Evolutionary conservation across 75 land plant species (phyloP), one percentile per base, ranked within the genome.

Genomic region (Pinus albicaulis): DNA sequence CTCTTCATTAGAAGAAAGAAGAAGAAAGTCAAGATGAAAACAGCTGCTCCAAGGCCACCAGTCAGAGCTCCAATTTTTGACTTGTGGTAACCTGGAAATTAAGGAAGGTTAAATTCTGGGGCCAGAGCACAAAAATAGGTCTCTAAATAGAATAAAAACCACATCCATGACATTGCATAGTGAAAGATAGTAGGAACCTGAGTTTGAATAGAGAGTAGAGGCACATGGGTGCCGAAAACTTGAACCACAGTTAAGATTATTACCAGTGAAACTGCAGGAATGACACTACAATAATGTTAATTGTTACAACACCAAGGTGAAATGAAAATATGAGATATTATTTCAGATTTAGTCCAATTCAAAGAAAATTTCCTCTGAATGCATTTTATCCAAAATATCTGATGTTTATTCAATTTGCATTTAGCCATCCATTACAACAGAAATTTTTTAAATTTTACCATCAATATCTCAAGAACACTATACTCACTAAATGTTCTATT

Each of bases 201-300:
- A 55, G 59, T 65, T 56, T 44, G 20, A 22, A 48, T 58, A 20
- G 16, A 24, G 36, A 56, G 8, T 64, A 5, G 76, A 78, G 7
- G 20, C 78, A 80, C 90, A 88, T 15, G 59, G 73, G 12, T 78
- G 65, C 3, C 7, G 52, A 44, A 44, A 57, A 72, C 59, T 85
- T 52, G 53, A 14, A n/a, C 78, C 82, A 75, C 91, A 89, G 23
- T 82, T 89, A 31, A 89, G 71, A 3, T 58, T 69, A 73, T 86
- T 89, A 24, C 91, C 91, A 38, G 86, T 78, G 61, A 86, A 89
- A 78, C 91, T 89, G 84, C 74, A 72, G 7, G 28, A 20, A 20
- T 19, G 24, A 22, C 48, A 12, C 20, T 24, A 7, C 55, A 72
- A 22, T 26, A n/a, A 17, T 23, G 48, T 72, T 48, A 72, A 38